These are phyloP conservation scores for Ambrosiella beaveri DNA, from an alignment of 2,329 filamentous ascomycete species.

Conservation along the genomic window DNA sequence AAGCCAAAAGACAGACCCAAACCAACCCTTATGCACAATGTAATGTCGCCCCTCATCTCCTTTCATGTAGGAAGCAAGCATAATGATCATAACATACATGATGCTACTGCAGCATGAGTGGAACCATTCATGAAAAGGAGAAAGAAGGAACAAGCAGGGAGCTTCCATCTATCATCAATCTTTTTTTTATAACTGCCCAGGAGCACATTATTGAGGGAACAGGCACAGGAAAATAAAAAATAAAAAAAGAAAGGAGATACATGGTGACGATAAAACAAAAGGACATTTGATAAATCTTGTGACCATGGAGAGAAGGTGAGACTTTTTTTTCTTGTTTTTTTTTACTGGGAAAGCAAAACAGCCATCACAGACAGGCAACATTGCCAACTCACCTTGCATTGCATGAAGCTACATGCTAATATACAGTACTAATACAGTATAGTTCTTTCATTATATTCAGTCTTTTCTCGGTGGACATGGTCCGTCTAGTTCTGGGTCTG, in stretches of 20 bases:
- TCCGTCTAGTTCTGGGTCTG: no score
- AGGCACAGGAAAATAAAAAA: neutral
- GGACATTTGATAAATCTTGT: neutral
- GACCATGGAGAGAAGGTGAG: neutral
- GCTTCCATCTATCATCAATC: neutral
- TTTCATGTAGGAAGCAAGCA: neutral
- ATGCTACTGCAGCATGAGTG: neutral
- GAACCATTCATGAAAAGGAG: neutral
- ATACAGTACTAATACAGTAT: neutral
- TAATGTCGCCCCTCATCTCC: neutral
- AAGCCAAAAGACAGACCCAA: neutral
- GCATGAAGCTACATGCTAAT: slow-evolving; percentile 1
- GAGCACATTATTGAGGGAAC: neutral
- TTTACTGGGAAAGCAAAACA: neutral
- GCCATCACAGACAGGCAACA: neutral
- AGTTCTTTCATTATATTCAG: no score
- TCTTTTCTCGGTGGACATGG: no score
- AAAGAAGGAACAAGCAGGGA: neutral
- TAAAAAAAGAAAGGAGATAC: neutral
- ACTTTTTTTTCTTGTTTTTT: neutral
- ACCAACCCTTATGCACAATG: neutral
- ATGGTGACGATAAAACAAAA: neutral
- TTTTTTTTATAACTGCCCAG: neutral
- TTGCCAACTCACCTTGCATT: slow-evolving; percentile 9
- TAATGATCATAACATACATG: neutral